Base-by-base conservation (phyloP, 441 rosid genomes). In the Eruca vesicaria region DNA sequence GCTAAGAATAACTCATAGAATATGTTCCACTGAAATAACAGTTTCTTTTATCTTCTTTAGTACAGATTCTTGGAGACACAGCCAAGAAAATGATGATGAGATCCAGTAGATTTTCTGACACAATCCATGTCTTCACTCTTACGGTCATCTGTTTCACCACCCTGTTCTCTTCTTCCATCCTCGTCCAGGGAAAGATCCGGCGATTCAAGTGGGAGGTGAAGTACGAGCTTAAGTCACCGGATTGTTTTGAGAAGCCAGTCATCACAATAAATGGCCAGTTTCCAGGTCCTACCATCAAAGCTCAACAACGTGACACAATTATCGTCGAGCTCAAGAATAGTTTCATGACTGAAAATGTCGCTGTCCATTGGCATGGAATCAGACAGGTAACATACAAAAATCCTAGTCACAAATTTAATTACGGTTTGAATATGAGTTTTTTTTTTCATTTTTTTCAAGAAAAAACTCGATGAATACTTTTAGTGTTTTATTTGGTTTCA, bases 331-430 rank as follows among this genome's bases (percentile, higher is more conserved):
- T 93, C 29, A 88, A 75, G 58, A 91, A 93, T 75, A 84, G 79
- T 33, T 74, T 93, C 77, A 15, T 78, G 10, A 89, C 92, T 0
- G 95, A 89, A 81, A 91, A 88, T 32, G 57, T 82, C 2, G 89
- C 93, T 0, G 85, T 93, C 29, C 97, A 93, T 56, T 93, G 98
- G 98, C 98, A 93, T 61, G 98, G 98, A 15, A 90, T 92, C 28
- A 82, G 90, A 16, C 96, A 91, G 89, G 94, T 87, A 23, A 19
- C 32, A 6, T 55, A 55, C 28, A 21, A 26, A 11, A 15, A 53
- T 53, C 58, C 26, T 19, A 9, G 2, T 9, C 26, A 18, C n/a
- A n/a, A 53, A 20, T 19, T 10, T 53, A 4, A 53, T n/a, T 53
- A 19, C 28, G 14, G 59, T 20, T 52, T 19, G 19, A 52, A 9